Conservation (phyloP, 805 yeast genomes). For the Kuraishia borneana region DNA sequence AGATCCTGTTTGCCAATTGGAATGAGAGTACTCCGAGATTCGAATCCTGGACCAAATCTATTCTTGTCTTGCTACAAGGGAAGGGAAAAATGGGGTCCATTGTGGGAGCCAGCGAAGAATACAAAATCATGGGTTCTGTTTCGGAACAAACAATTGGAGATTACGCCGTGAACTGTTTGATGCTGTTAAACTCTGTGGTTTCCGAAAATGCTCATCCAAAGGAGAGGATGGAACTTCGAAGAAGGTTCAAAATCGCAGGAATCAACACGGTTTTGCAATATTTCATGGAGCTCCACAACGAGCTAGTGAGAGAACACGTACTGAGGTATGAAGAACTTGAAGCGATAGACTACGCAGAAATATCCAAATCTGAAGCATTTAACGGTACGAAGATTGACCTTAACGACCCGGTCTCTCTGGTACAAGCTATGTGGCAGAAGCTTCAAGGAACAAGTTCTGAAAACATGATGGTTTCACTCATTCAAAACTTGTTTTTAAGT, state of each 20-base stretch:
- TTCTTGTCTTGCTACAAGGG: slow-evolving; percentile 31
- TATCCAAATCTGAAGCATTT: slow-evolving; percentile 24
- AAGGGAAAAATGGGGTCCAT: slow-evolving; percentile 83
- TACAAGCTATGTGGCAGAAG: slow-evolving; percentile 44
- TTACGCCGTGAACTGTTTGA: slow-evolving; percentile 38
- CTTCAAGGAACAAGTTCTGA: slow-evolving; percentile 50
- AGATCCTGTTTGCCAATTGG: slow-evolving; percentile 3
- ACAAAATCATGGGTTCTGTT: slow-evolving; percentile 39
- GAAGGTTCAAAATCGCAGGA: slow-evolving; percentile 31
- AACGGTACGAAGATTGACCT: slow-evolving; percentile 38
- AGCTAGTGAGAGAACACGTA: slow-evolving; percentile 30
- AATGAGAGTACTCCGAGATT: slow-evolving; percentile 14
- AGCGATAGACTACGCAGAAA: slow-evolving; percentile 28
- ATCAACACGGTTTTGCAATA: slow-evolving; percentile 22
- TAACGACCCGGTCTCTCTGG: slow-evolving; percentile 62
- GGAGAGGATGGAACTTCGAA: slow-evolving; percentile 35
- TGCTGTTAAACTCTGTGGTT: slow-evolving; percentile 36
- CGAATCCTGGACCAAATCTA: slow-evolving; percentile 23
- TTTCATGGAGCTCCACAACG: slow-evolving; percentile 27
- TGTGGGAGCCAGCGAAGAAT: slow-evolving; percentile 88
- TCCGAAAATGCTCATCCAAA: slow-evolving; percentile 23
- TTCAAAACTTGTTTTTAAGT: slow-evolving; percentile 52
- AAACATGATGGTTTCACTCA: slow-evolving; percentile 45
- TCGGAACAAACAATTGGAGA: slow-evolving; percentile 52
- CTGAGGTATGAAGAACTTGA: slow-evolving; percentile 26